phyloP scores from a whole-genome alignment of 305 asterid species.

The Solanum aculeatissimum region DNA sequence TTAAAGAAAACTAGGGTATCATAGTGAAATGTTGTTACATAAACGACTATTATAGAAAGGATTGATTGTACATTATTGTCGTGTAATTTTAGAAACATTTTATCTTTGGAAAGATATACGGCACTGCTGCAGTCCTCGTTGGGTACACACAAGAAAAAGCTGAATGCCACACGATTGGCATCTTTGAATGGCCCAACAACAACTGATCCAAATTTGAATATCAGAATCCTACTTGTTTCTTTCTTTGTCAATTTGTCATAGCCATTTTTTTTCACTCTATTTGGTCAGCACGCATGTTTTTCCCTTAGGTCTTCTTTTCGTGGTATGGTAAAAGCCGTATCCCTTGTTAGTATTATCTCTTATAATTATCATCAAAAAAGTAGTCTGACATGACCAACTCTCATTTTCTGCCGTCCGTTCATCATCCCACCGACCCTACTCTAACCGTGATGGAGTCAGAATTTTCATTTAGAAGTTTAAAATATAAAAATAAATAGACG shows the following conservation, averaged over 20 bases:
- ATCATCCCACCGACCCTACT: conserved; percentile 4
- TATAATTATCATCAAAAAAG: background rate
- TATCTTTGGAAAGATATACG: conserved; percentile 15
- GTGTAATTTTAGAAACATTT: background rate
- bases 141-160: conserved; percentile 1
- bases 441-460: no score
- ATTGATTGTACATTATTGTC: background rate
- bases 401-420: conserved; percentile 8
- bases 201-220: conserved; percentile 7
- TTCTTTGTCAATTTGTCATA: background rate
- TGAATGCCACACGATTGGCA: conserved; percentile 52
- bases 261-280: background rate
- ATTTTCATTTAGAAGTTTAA: background rate
- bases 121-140: conserved; percentile 14
- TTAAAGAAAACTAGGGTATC: background rate
- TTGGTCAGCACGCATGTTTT: conserved; percentile 25
- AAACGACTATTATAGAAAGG: background rate
- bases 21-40: background rate
- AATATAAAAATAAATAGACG: no score
- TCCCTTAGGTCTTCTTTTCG: background rate
- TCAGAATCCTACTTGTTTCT: conserved; percentile 2
- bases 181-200: conserved; percentile 23
- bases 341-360: background rate
- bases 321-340: conserved; percentile 27
- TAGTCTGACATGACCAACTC: conserved; percentile 10